A percentile compares a stretch with the other conserved stretches of the same genome.
These are phyloP conservation scores for Fusarium falciforme DNA, from an alignment of 2,329 filamentous ascomycete genomes.

Conservation along the genomic window DNA sequence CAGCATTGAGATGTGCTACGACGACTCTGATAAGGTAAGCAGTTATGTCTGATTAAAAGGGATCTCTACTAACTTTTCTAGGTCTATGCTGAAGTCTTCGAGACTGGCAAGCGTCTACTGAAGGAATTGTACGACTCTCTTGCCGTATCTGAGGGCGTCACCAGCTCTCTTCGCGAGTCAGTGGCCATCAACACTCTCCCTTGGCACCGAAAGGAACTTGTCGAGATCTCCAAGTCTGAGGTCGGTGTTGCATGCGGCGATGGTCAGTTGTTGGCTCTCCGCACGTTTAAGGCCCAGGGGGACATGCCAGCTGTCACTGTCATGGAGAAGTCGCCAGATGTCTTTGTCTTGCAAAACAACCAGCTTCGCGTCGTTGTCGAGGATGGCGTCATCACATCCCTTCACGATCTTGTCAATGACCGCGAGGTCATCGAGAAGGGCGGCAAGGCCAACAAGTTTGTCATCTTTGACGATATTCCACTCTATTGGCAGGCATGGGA, in stretches of 20 bases:
- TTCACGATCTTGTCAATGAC: slow-evolving; percentile 78
- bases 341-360: slow-evolving; percentile 84
- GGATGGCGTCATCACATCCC: slow-evolving; percentile 82
- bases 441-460: slow-evolving; percentile 87
- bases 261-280: slow-evolving; percentile 64
- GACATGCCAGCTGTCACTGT: slow-evolving; percentile 64
- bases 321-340: slow-evolving; percentile 63
- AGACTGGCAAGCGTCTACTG: slow-evolving; percentile 78
- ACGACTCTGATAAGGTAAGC: slow-evolving; percentile 84
- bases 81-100: slow-evolving; percentile 86
- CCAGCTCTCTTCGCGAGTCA: slow-evolving; percentile 58
- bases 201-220: slow-evolving; percentile 82
- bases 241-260: slow-evolving; percentile 68
- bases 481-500: slow-evolving; percentile 99
- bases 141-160: slow-evolving; percentile 64
- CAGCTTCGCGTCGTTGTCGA: slow-evolving; percentile 80
- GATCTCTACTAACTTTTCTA: slow-evolving; percentile 43
- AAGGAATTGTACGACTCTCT: slow-evolving; percentile 76
- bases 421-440: slow-evolving; percentile 82
- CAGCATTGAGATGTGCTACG: slow-evolving; percentile 97
- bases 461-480: slow-evolving; percentile 97
- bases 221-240: slow-evolving; percentile 68
- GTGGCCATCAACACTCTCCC: slow-evolving; percentile 86
- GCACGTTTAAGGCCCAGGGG: slow-evolving; percentile 58
- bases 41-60: not conserved